A percentile compares a stretch with the other conserved stretches of the same genome.
Conservation (phyloP, 345 rosid species). For the Mangifera indica region DNA sequence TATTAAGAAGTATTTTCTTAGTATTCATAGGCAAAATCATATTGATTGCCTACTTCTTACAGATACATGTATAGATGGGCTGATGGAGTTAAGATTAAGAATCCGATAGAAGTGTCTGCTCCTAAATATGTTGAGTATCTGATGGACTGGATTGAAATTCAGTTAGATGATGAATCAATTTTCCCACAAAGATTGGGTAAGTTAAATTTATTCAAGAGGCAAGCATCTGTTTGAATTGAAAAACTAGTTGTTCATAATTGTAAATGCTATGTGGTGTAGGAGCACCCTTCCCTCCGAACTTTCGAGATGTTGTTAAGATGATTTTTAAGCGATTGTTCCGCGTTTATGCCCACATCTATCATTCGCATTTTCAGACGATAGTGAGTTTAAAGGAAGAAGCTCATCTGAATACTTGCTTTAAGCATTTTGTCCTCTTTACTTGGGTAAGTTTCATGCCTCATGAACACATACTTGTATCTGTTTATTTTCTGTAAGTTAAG, state of each 20-base stretch:
- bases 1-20: background rate
- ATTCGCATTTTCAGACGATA: slow-evolving; percentile 70
- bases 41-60: background rate
- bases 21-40: background rate
- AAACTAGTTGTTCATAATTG: background rate
- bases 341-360: slow-evolving; percentile 72
- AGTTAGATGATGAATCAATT: slow-evolving; percentile 61
- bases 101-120: slow-evolving; percentile 75
- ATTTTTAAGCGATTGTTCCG: slow-evolving; percentile 65
- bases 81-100: slow-evolving; percentile 66
- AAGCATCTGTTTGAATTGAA: background rate
- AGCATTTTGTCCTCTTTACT: slow-evolving; percentile 64
- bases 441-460: slow-evolving; percentile 38
- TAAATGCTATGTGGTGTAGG: slow-evolving; percentile 31
- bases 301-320: slow-evolving; percentile 57
- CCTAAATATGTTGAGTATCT: slow-evolving; percentile 67
- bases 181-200: slow-evolving; percentile 65
- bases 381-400: slow-evolving; percentile 73
- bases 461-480: too few relatives aligned
- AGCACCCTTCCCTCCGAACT: slow-evolving; percentile 56
- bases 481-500: background rate
- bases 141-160: slow-evolving; percentile 74
- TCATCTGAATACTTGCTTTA: slow-evolving; percentile 74
- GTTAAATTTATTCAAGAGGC: background rate
- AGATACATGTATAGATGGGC: slow-evolving; percentile 83